Evolutionary conservation across 2,329 filamentous ascomycete species (phyloP).

Genomic region (Chaetomium globosum): DNA sequence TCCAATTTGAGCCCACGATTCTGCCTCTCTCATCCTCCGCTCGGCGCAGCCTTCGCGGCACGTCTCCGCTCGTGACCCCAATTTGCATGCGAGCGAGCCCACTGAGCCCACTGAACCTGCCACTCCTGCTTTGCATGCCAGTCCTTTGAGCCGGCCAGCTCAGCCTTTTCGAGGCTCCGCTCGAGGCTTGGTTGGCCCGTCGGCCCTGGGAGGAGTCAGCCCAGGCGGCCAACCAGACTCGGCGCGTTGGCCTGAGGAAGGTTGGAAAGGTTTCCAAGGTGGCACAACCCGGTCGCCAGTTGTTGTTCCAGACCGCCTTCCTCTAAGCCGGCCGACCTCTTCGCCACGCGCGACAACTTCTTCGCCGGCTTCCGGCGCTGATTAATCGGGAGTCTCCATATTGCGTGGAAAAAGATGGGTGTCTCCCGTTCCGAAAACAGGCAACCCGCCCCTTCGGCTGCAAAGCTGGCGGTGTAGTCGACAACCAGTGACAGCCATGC

Average conservation of each 20-base stretch:
- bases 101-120: neutral
- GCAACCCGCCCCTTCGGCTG: constrained; percentile 1
- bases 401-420: constrained; percentile 11
- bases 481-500: constrained; percentile 11
- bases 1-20: constrained; percentile 1
- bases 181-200: neutral
- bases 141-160: neutral
- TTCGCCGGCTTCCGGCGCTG: constrained; percentile 17
- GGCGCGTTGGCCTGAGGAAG: constrained; percentile 16
- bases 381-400: constrained; percentile 14
- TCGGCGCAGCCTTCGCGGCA: constrained; percentile 11
- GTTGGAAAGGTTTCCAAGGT: neutral
- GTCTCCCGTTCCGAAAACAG: constrained; percentile 3
- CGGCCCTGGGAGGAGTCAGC: neutral
- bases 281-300: constrained; percentile 9
- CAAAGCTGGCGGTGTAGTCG: constrained; percentile 20
- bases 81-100: neutral
- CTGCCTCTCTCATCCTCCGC: constrained; percentile 8
- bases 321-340: constrained; percentile 4
- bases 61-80: neutral
- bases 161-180: constrained; percentile 4
- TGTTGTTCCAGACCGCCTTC: constrained; percentile 11
- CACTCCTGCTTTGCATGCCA: neutral
- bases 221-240: constrained; percentile 19
- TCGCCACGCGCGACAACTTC: constrained; percentile 14